These are phyloP conservation scores for Apocynum venetum DNA, from an alignment of 257 asterid genomes.

Conservation along the genomic window DNA sequence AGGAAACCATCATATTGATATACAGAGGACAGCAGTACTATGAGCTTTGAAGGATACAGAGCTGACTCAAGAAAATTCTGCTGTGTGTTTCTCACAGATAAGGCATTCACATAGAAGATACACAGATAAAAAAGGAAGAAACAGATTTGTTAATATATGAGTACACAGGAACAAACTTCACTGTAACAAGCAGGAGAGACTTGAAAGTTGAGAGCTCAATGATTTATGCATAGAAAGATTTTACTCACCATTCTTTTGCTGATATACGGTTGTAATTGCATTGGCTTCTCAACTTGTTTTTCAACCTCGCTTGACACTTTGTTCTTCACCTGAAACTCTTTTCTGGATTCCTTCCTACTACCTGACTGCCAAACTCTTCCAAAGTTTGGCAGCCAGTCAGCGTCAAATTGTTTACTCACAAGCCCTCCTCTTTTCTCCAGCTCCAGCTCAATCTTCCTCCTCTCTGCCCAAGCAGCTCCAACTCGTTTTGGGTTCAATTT, in stretches of 20 bases:
- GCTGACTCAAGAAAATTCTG: too few species aligned
- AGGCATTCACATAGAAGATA: too few species aligned
- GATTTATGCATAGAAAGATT: neutral
- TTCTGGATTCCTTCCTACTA: conserved; percentile 80
- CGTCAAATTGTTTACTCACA: conserved; percentile 38
- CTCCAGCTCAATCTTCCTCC: conserved; percentile 81
- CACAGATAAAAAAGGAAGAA: too few species aligned
- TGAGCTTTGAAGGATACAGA: neutral
- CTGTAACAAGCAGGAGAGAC: too few species aligned
- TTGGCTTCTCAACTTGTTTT: conserved; percentile 31
- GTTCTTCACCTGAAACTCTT: conserved; percentile 55
- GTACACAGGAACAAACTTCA: too few species aligned
- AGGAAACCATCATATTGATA: neutral
- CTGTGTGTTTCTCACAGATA: too few species aligned
- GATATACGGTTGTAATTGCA: conserved; percentile 75
- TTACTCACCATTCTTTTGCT: conserved; percentile 82
- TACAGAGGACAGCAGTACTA: neutral
- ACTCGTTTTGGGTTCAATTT: conserved; percentile 86
- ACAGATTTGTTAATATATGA: too few species aligned
- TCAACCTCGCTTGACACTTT: conserved; percentile 34
- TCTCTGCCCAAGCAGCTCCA: conserved; percentile 99
- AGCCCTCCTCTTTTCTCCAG: conserved; percentile 73
- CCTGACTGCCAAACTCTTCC: conserved; percentile 98
- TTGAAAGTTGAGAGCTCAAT: too few species aligned
- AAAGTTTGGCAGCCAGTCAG: conserved; percentile 91